Conservation (phyloP, 495 filamentous ascomycete species). For the Trichoderma reesei region DNA sequence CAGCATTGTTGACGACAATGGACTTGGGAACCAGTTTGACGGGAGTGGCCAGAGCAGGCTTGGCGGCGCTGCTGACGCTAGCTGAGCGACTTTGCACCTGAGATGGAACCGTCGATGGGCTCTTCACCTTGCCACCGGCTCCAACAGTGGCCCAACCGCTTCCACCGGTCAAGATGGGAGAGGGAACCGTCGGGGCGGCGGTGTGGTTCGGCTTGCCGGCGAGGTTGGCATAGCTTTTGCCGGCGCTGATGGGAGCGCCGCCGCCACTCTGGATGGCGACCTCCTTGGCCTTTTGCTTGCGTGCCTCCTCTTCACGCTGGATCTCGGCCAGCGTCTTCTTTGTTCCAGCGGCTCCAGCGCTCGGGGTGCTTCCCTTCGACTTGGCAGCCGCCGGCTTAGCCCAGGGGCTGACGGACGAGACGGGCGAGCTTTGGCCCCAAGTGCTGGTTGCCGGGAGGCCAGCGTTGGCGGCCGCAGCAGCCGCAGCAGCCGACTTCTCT, state of each 20-base stretch:
- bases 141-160: conserved; percentile 91
- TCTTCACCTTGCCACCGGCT: conserved; percentile 84
- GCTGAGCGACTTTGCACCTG: conserved; percentile 46
- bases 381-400: conserved; percentile 45
- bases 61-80: conserved; percentile 37
- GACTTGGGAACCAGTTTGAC: conserved; percentile 21
- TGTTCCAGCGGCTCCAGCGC: conserved; percentile 32
- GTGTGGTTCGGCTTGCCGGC: conserved; percentile 56
- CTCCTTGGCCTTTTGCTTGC: conserved; percentile 66
- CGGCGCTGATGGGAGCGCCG: conserved; percentile 34
- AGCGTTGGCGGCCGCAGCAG: conserved; percentile 31
- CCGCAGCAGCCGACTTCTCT: conserved; percentile 53
- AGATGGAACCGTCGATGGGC: conserved; percentile 43
- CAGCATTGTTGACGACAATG: conserved; percentile 19
- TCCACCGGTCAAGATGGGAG: conserved; percentile 21
- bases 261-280: conserved; percentile 38
- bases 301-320: conserved; percentile 88
- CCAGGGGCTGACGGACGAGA: conserved; percentile 44
- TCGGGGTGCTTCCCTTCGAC: conserved; percentile 17
- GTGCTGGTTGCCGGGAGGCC: conserved; percentile 83
- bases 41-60: conserved; percentile 18
- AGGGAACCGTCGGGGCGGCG: conserved; percentile 16
- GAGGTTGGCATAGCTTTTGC: conserved; percentile 92
- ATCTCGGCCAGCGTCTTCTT: conserved; percentile 95
- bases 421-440: conserved; percentile 74